A percentile compares a stretch with the other conserved stretches of the same genome.
Conservation (phyloP, 2,329 filamentous ascomycete species). For the Didymella glomerata region DNA sequence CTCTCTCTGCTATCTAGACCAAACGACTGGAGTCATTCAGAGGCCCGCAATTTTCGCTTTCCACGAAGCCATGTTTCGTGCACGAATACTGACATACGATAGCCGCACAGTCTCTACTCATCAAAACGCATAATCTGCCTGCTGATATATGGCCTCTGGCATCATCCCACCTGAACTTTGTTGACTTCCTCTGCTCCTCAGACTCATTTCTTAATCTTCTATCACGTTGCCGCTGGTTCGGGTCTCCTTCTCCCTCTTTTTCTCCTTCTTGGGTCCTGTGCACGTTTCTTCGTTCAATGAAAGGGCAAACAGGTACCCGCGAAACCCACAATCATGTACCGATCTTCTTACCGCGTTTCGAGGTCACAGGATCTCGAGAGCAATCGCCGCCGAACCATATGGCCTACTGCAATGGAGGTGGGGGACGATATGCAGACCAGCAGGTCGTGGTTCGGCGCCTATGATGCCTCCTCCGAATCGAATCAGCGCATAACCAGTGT, state of each 20-base stretch:
- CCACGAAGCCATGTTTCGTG: constrained; percentile 16
- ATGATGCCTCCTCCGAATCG: constrained; percentile 9
- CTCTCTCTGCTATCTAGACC: constrained; percentile 8
- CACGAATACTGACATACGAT: not conserved
- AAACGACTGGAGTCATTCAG: constrained; percentile 4
- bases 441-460: constrained; percentile 13
- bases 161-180: constrained; percentile 5
- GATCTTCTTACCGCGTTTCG: constrained; percentile 6
- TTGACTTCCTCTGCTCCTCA: constrained; percentile 5
- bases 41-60: constrained; percentile 10
- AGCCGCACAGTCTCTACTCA: constrained; percentile 7
- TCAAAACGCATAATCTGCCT: constrained; percentile 6
- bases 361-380: constrained; percentile 5
- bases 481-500: constrained; percentile 25
- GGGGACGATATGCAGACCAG: constrained; percentile 15
- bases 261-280: constrained; percentile 12
- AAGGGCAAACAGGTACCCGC: not conserved
- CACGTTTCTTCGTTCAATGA: not conserved
- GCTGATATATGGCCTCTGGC: not conserved
- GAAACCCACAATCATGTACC: constrained; percentile 8
- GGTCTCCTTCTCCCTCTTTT: constrained; percentile 7
- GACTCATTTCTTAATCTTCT: not conserved
- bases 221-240: constrained; percentile 15
- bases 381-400: constrained; percentile 11
- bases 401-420: constrained; percentile 8